Conservation (phyloP, 1,284 basidiomycete species). For the Rugosomyces carneus region DNA sequence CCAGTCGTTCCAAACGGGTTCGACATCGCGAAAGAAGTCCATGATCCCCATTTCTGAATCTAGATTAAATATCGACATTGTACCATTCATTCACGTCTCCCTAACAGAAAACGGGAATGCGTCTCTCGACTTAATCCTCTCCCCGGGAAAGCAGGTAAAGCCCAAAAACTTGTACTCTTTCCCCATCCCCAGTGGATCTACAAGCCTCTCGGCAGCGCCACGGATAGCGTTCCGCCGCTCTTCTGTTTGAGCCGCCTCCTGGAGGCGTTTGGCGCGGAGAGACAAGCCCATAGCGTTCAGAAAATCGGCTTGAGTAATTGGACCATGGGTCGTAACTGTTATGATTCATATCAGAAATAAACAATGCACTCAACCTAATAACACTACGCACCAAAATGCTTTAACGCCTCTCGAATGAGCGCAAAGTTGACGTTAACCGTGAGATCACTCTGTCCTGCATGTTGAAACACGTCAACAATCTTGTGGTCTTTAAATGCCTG, state of each 20-base stretch:
- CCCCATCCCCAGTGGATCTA: slow-evolving; percentile 63
- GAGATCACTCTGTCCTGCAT: slow-evolving; percentile 86
- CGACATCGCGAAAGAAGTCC: slow-evolving; percentile 5
- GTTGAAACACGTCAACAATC: slow-evolving; percentile 80
- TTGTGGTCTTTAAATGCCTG: slow-evolving; percentile 89
- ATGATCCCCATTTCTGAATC: too few relatives aligned
- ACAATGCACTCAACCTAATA: background rate
- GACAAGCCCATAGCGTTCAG: slow-evolving; percentile 66
- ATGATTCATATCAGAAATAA: slow-evolving; percentile 18
- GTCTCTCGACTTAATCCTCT: slow-evolving; percentile 3
- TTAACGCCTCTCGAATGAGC: slow-evolving; percentile 76
- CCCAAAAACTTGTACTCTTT: slow-evolving; percentile 59
- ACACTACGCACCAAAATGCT: slow-evolving; percentile 48
- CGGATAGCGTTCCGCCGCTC: slow-evolving; percentile 45
- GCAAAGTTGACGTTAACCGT: slow-evolving; percentile 97
- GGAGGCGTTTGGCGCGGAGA: slow-evolving; percentile 52
- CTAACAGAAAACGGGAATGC: slow-evolving; percentile 30
- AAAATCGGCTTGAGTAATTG: slow-evolving; percentile 67
- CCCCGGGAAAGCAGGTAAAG: slow-evolving; percentile 28
- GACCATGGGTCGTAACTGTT: slow-evolving; percentile 49
- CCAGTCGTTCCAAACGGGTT: slow-evolving; percentile 6
- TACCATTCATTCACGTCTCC: background rate
- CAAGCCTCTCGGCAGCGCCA: slow-evolving; percentile 46
- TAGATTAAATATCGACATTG: background rate
- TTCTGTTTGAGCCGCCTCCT: slow-evolving; percentile 37